phyloP scores from a whole-genome alignment of 2,329 filamentous ascomycete genomes.

The Gyromitra esculenta region DNA sequence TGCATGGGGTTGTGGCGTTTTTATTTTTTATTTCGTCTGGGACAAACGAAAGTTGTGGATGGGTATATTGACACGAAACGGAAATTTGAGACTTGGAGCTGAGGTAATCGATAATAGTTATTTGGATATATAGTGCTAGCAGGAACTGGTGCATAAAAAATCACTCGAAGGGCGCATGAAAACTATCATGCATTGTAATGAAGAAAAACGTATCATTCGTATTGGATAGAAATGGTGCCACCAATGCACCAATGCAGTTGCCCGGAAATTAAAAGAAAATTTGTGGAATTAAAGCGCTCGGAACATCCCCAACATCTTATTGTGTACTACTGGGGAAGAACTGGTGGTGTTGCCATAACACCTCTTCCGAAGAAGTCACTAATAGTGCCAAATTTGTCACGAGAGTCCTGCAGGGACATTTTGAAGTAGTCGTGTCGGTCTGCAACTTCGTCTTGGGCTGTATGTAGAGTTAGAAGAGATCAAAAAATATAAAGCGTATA shows the following conservation, averaged over 20 bases:
- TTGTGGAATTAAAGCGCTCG: background rate
- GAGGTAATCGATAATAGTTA: constrained; percentile 40
- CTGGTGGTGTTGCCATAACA: constrained; percentile 72
- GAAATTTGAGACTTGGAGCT: constrained; percentile 8
- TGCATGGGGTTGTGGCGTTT: constrained; percentile 28
- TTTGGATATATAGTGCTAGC: constrained; percentile 13
- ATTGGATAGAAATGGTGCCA: constrained; percentile 6
- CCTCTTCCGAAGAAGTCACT: constrained; percentile 95
- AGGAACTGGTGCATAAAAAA: constrained; percentile 26
- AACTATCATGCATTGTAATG: constrained; percentile 8
- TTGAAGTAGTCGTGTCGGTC: constrained; percentile 89
- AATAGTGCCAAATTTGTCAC: constrained; percentile 87
- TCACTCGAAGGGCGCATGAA: constrained; percentile 9
- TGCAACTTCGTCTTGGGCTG: constrained; percentile 83
- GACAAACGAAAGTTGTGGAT: constrained; percentile 15
- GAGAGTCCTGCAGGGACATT: constrained; percentile 77
- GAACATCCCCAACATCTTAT: background rate
- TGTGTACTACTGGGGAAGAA: constrained; percentile 36
- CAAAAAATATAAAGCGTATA: background rate
- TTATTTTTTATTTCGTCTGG: constrained; percentile 15
- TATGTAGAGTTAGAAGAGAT: constrained; percentile 18
- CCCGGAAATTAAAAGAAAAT: constrained; percentile 14
- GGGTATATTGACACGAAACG: constrained; percentile 9
- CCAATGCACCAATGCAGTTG: constrained; percentile 8
- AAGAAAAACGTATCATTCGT: constrained; percentile 2